A percentile compares a stretch with the other conserved stretches of the same genome.
phyloP scores from a whole-genome alignment of 768 basidiomycete species.

The Glaciozyma antarctica region DNA sequence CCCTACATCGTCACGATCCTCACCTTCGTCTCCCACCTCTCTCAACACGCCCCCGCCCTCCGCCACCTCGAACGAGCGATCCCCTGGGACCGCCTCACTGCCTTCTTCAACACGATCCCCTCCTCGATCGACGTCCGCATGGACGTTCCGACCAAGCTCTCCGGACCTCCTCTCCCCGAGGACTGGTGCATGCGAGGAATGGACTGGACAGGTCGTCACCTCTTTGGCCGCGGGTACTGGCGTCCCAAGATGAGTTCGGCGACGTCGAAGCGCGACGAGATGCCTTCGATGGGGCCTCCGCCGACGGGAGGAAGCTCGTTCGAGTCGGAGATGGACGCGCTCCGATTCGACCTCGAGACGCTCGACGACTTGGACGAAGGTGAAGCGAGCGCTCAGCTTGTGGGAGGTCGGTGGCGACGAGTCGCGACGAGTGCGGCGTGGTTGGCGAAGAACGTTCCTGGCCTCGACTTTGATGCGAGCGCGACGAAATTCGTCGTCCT shows the following conservation, averaged over 20 bases:
- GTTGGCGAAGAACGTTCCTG: conserved; percentile 61
- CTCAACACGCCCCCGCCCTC: conserved; percentile 56
- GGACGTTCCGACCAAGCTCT: conserved; percentile 48
- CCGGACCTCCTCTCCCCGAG: conserved; percentile 70
- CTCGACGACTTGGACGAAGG: conserved; percentile 52
- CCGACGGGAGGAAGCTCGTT: conserved; percentile 40
- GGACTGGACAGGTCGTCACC: conserved; percentile 85
- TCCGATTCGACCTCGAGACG: conserved; percentile 38
- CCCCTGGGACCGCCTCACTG: conserved; percentile 70
- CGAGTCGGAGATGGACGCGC: conserved; percentile 62
- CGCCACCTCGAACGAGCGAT: conserved; percentile 61
- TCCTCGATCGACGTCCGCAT: conserved; percentile 30
- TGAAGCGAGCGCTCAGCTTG: conserved; percentile 43
- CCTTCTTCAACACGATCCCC: conserved; percentile 54
- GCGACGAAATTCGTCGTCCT: conserved; percentile 52
- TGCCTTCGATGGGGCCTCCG: conserved; percentile 48
- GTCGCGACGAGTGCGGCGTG: conserved; percentile 60
- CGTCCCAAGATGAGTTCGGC: conserved; percentile 43
- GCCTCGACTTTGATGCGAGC: conserved; percentile 50
- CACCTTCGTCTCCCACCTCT: conserved; percentile 74
- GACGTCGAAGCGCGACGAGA: conserved; percentile 1
- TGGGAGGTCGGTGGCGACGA: conserved; percentile 59
- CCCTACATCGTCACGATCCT: conserved; percentile 78
- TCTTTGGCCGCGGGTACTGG: conserved; percentile 94
- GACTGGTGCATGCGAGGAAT: conserved; percentile 94